phyloP scores from a whole-genome alignment of 2,329 filamentous ascomycete species.

The Rhexocercosporidium sp. region DNA sequence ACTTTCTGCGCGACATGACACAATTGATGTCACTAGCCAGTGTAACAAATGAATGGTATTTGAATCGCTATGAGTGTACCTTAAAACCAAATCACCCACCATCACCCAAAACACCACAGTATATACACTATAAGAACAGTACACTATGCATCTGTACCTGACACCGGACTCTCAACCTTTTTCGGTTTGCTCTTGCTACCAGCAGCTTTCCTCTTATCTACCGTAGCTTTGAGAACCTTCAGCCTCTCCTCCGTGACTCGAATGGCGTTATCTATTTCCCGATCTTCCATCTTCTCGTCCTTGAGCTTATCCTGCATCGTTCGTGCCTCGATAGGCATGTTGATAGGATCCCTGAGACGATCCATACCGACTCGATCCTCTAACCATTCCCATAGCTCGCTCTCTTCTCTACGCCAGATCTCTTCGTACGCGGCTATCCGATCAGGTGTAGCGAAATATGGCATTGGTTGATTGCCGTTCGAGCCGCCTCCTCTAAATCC shows the following conservation, averaged over 20 bases:
- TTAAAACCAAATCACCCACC: not conserved
- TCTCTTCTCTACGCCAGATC: constrained; percentile 61
- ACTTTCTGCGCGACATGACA: no score
- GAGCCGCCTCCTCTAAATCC: constrained; percentile 48
- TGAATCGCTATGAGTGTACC: constrained; percentile 4
- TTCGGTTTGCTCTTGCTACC: not conserved
- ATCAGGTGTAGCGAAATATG: constrained; percentile 57
- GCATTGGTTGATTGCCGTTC: constrained; percentile 46
- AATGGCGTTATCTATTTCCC: constrained; percentile 42
- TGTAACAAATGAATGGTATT: not conserved
- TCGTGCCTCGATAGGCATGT: constrained; percentile 38
- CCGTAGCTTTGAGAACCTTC: constrained; percentile 73
- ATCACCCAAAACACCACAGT: not conserved
- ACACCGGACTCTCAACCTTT: not conserved
- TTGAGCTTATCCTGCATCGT: constrained; percentile 34
- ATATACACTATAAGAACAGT: not conserved
- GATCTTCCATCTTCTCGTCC: constrained; percentile 38
- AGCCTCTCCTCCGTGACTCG: constrained; percentile 84
- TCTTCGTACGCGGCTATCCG: constrained; percentile 87
- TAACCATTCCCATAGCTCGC: constrained; percentile 44
- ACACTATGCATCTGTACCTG: not conserved
- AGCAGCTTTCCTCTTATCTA: constrained; percentile 49
- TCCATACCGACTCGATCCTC: constrained; percentile 59
- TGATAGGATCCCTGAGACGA: constrained; percentile 67
- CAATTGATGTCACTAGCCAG: not conserved